Evolutionary conservation across 768 basidiomycete species (phyloP), one percentile per base, ranked within the genome.

Genomic region (Boletus subcaerulescens): DNA sequence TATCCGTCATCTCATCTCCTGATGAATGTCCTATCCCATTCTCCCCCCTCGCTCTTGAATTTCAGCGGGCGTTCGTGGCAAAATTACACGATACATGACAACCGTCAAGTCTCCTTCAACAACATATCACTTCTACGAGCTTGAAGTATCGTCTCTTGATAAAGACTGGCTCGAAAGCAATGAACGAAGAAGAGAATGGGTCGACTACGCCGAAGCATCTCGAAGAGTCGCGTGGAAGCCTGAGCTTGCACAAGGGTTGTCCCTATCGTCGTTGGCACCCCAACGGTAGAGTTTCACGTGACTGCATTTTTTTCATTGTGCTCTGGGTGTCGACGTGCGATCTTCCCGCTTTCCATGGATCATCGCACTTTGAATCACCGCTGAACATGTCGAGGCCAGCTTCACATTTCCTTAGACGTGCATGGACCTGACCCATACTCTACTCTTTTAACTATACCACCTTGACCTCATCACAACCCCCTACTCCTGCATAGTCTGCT

Each of bases 61-160:
- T 66, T 47, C 66, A 93, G 91, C 91, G 70, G 91, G 91, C 73
- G 89, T 91, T 66, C 89, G 87, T 65, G 91, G 91, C 74, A 86
- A 77, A 59, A 89, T 93, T 62, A 91, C 87, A 63, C 86, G 90
- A 65, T 92, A 81, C 74, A 87, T 93, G 47, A 87, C 83, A 50
- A 93, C 91, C 45, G 89, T 91, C 71, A 82, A 85, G 57, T 82
- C 87, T 40, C 82, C 86, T 35, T 82, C 89, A 48, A 81, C 87
- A 50, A 93, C 85, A 38, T 93, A 92, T 74, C 91, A 93, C 73
- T 92, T 93, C 61, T 93, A 89, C 74, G 91, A 93, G 71, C 81
- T 93, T 64, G 91, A 93, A 72, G 90, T 92, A 45, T 77, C 80
- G 15, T 75, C 74, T 39, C 81, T 93, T 53, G 91, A 92, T 62